These are phyloP conservation scores for Chrysanthemum lavandulifolium DNA, from an alignment of 129 eudicot genomes.

Conservation along the genomic window DNA sequence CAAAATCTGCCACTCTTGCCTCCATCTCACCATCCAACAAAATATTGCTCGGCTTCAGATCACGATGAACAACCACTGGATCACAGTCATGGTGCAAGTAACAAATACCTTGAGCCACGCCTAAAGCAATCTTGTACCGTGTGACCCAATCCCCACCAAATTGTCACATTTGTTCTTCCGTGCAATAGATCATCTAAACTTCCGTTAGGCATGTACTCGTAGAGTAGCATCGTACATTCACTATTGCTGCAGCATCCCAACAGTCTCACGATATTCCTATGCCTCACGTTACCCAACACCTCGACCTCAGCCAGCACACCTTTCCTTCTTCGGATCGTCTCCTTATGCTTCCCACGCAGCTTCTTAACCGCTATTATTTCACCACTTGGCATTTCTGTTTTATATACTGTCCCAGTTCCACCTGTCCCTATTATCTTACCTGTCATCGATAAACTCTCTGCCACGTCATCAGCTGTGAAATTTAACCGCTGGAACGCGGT, in stretches of 20 bases:
- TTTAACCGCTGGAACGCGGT: conserved; percentile 93
- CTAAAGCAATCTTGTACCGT: conserved; percentile 85
- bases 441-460: conserved; percentile 65
- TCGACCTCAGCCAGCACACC: conserved; percentile 98
- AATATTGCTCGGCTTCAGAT: conserved; percentile 89
- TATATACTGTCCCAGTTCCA: conserved; percentile 88
- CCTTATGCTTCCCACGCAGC: conserved; percentile 83
- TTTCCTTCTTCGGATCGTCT: conserved; percentile 58
- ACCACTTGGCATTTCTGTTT: conserved; percentile 94
- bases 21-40: conserved; percentile 87
- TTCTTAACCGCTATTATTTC: conserved; percentile 93
- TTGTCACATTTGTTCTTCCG: conserved; percentile 66
- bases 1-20: conserved; percentile 95
- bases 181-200: conserved; percentile 83
- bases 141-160: conserved; percentile 82
- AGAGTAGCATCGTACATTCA: conserved; percentile 79
- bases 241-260: conserved; percentile 89
- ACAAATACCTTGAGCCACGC: conserved; percentile 96
- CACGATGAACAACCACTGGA: conserved; percentile 94
- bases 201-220: conserved; percentile 99
- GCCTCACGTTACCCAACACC: conserved; percentile 90
- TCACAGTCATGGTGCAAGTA: conserved; percentile 94
- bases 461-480: conserved; percentile 84
- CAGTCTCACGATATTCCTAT: conserved; percentile 85
- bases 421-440: conserved; percentile 90